Percentiles rank a stretch among this genome's conserved stretches.
phyloP scores from a whole-genome alignment of 2,329 filamentous ascomycete species.

The Alternaria ventricosa region DNA sequence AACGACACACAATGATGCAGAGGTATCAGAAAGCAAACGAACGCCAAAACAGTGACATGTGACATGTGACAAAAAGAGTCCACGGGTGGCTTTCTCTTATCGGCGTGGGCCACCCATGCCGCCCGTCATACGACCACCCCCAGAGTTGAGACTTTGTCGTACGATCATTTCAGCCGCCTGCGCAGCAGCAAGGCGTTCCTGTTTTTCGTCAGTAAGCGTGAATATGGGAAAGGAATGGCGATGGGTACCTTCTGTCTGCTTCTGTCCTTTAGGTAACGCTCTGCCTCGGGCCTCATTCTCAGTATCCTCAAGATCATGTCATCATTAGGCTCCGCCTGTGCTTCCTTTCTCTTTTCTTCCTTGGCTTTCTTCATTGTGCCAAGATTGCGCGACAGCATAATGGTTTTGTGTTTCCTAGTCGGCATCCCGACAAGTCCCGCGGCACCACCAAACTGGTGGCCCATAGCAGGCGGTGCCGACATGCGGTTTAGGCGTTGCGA shows the following conservation, averaged over 20 bases:
- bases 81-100: neutral
- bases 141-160: conserved; percentile 79
- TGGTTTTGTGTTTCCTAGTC: conserved; percentile 59
- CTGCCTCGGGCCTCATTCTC: conserved; percentile 91
- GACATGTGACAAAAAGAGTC: neutral
- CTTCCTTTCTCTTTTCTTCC: conserved; percentile 93
- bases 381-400: conserved; percentile 92
- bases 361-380: conserved; percentile 97
- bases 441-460: conserved; percentile 59
- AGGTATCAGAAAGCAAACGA: conserved; percentile 19
- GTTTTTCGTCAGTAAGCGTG: neutral
- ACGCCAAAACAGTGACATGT: neutral
- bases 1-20: conserved; percentile 12
- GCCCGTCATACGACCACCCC: conserved; percentile 60
- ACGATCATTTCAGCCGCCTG: conserved; percentile 95
- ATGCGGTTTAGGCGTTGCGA: conserved; percentile 66
- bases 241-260: conserved; percentile 76
- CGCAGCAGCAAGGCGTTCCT: conserved; percentile 83
- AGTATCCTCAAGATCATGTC: conserved; percentile 97
- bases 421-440: conserved; percentile 69
- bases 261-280: conserved; percentile 84
- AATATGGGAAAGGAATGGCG: neutral
- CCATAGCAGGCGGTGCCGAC: conserved; percentile 68
- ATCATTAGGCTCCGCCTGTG: conserved; percentile 94
- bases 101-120: conserved; percentile 16